Evolutionary conservation across 2,329 filamentous ascomycete species (phyloP).

Genomic region (Diaporthe sp.): DNA sequence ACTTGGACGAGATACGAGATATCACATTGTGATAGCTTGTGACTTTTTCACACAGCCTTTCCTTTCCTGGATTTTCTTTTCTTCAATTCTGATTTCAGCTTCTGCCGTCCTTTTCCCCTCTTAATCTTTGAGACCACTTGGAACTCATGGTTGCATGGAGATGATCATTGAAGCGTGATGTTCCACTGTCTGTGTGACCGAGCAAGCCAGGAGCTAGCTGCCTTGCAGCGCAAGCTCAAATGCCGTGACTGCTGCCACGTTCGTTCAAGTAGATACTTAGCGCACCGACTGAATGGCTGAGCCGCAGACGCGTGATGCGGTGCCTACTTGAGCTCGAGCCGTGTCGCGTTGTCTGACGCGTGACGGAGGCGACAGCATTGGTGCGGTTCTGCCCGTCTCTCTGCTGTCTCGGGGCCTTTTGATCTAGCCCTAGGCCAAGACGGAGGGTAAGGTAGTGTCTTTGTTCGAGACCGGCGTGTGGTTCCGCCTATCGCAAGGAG

Average conservation of each 20-base stretch:
- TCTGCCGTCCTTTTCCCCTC: background rate
- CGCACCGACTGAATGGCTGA: conserved; percentile 14
- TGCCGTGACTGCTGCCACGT: background rate
- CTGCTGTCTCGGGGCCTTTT: conserved; percentile 2
- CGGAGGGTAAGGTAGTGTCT: background rate
- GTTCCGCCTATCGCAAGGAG: conserved; percentile 11
- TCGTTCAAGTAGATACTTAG: background rate
- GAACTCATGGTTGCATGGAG: background rate
- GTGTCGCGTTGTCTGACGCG: conserved; percentile 22
- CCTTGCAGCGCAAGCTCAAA: background rate
- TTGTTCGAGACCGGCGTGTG: background rate
- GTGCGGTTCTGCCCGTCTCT: conserved; percentile 1
- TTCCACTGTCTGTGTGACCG: background rate
- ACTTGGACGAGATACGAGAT: background rate
- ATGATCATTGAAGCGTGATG: background rate
- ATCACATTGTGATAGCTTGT: background rate
- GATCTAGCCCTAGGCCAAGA: background rate
- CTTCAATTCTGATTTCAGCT: background rate
- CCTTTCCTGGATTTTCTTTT: background rate
- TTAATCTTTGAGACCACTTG: background rate
- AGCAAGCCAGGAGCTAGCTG: conserved; percentile 9
- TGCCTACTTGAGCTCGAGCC: background rate
- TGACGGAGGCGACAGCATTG: background rate
- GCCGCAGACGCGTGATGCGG: conserved; percentile 20
- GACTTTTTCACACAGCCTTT: background rate